Evolutionary conservation across 257 asterid species (phyloP).

Genomic region (Gynochthodes officinalis): DNA sequence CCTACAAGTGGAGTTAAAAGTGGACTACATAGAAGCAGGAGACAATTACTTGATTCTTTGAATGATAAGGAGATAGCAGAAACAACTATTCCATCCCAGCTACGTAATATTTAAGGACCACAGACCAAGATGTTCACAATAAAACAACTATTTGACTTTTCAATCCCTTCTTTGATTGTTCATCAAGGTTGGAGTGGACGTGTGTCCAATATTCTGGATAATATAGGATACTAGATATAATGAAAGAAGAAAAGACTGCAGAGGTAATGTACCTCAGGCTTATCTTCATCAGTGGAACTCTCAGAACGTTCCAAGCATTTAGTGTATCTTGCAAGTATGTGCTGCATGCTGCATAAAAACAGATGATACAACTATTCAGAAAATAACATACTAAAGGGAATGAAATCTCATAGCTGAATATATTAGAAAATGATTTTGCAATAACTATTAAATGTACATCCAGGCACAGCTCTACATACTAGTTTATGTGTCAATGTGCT

Average conservation of each 20-base stretch:
- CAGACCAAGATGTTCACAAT: neutral
- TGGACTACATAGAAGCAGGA: neutral
- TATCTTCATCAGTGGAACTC: constrained; percentile 33
- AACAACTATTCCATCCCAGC: neutral
- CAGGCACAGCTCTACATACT: neutral
- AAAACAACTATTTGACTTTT: neutral
- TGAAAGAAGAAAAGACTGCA: neutral
- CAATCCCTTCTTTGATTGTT: neutral
- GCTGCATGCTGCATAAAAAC: constrained; percentile 53
- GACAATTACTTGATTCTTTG: neutral
- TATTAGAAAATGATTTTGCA: neutral
- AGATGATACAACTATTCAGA: neutral
- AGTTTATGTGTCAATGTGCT: neutral
- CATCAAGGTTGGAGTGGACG: neutral
- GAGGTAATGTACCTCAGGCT: constrained; percentile 40
- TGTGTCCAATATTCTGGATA: neutral
- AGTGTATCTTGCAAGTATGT: constrained; percentile 48
- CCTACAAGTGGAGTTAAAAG: neutral
- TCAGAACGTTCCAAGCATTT: constrained; percentile 30
- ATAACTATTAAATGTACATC: neutral
- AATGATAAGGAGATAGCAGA: neutral
- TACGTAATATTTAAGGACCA: too few species aligned
- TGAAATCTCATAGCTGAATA: neutral
- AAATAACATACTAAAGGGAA: neutral
- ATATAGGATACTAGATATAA: neutral